Conservation (phyloP, 2,329 filamentous ascomycete species). For the Conoideocrella luteorostrata region DNA sequence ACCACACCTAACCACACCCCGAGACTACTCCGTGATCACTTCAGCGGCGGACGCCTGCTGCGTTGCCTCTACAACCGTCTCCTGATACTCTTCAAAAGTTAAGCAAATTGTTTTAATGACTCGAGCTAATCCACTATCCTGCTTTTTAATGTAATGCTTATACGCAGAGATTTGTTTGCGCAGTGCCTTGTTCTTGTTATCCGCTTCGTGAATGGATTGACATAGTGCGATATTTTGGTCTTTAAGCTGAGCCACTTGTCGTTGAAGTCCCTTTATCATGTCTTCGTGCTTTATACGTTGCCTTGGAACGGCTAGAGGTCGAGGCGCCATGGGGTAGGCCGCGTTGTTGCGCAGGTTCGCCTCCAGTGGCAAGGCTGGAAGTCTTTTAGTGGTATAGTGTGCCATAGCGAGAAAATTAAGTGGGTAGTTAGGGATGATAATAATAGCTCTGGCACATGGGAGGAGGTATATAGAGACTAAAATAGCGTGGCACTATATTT, state of each 20-base stretch:
- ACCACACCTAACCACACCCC: no score
- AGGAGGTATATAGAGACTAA: neutral
- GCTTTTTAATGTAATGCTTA: conserved; percentile 1
- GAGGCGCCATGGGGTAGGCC: neutral
- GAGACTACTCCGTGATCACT: neutral
- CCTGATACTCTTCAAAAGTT: conserved; percentile 8
- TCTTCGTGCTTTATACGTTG: neutral
- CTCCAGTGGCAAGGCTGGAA: neutral
- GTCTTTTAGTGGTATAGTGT: neutral
- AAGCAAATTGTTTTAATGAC: conserved; percentile 5
- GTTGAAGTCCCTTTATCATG: neutral
- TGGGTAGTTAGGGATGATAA: no score
- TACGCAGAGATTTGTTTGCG: neutral
- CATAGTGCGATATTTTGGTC: conserved; percentile 3
- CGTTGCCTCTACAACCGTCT: conserved; percentile 1
- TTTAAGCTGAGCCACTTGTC: conserved; percentile 1
- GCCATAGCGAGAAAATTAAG: neutral
- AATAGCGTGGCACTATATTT: neutral
- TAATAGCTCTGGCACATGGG: no score
- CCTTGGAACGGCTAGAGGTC: neutral
- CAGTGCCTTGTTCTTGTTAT: conserved; percentile 5
- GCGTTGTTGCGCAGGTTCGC: neutral
- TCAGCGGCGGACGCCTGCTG: neutral
- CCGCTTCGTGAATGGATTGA: neutral
- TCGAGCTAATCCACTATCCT: neutral